Base-by-base conservation (phyloP, 2,329 filamentous ascomycete species). In the Emydomyces testavorans region DNA sequence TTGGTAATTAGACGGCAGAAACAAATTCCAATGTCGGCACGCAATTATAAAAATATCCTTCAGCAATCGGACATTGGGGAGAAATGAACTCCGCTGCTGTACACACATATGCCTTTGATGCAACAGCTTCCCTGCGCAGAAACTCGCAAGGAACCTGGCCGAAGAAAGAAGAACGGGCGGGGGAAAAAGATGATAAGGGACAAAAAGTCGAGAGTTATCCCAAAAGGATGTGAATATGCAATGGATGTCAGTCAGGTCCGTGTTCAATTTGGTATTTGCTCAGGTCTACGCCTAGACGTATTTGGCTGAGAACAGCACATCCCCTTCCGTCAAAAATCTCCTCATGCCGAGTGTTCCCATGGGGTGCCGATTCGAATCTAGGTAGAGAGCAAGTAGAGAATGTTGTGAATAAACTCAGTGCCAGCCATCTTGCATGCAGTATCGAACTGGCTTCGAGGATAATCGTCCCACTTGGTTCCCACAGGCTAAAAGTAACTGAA, bases 91-190 rank as follows among this genome's bases (percentile, higher is more conserved):
- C 65, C 72, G 74, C 71, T 71, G 78, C 78, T 81, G 79, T 82
- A 82, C 79, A 82, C 79, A 82, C 78, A 75, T 74, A 81, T 81
- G 79, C 78, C 75, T 40, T n/a, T n/a, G n/a, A n/a, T n/a, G n/a
- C n/a, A 6, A 6, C 18, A 13, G 23, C 6, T 11, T 13, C 21
- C 37, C 23, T 21, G 18, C 10, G 6, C 8, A 20, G 10, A n/a
- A 39, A 39, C 13, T 13, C 6, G n/a, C 6, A 32, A 20, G 16
- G 15, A 23, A n/a, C n/a, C n/a, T n/a, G n/a, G n/a, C n/a, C n/a
- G n/a, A n/a, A n/a, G n/a, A n/a, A n/a, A n/a, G n/a, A n/a, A n/a
- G n/a, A n/a, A n/a, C n/a, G n/a, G n/a, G n/a, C n/a, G n/a, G n/a
- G n/a, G n/a, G n/a, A n/a, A n/a, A n/a, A n/a, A n/a, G 29, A 31